phyloP scores from a whole-genome alignment of 148 eudicot species.

The Camellia lanceoleosa region DNA sequence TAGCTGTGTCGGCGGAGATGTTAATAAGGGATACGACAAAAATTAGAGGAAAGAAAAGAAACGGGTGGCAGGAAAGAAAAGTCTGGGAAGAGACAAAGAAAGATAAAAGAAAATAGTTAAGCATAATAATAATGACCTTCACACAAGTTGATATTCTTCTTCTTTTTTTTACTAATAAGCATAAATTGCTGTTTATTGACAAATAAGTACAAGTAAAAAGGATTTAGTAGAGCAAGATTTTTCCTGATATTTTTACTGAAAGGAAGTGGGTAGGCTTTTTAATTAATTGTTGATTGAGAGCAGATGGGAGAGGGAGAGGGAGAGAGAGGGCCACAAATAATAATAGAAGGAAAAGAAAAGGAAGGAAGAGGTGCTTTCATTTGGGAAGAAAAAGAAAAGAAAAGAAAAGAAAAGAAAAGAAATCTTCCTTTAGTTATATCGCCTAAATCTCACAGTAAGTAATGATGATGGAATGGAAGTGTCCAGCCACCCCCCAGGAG shows the following conservation, averaged over 20 bases:
- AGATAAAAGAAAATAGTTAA: background rate
- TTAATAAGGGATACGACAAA: background rate
- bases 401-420: background rate
- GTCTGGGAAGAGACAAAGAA: background rate
- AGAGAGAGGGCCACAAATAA: background rate
- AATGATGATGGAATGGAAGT: too few relatives aligned
- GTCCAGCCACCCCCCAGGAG: background rate
- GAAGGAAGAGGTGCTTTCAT: too few relatives aligned
- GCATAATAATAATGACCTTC: background rate
- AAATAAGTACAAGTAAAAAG: background rate
- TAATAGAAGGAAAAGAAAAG: too few relatives aligned
- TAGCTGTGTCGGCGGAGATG: constrained; percentile 9
- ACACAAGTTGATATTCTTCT: background rate
- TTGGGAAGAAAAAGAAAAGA: background rate
- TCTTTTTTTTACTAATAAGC: too few relatives aligned
- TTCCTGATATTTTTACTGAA: background rate
- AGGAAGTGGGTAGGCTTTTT: background rate
- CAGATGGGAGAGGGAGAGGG: background rate
- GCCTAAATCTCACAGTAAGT: background rate
- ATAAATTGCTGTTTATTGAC: too few relatives aligned
- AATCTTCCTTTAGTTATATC: background rate
- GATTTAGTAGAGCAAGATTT: background rate
- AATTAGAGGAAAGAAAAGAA: background rate
- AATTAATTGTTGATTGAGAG: background rate
- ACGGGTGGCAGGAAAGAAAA: background rate